A percentile compares a stretch with the other conserved stretches of the same genome.
These are phyloP conservation scores for Helichrysum umbraculigerum DNA, from an alignment of 129 eudicot genomes.

Conservation along the genomic window DNA sequence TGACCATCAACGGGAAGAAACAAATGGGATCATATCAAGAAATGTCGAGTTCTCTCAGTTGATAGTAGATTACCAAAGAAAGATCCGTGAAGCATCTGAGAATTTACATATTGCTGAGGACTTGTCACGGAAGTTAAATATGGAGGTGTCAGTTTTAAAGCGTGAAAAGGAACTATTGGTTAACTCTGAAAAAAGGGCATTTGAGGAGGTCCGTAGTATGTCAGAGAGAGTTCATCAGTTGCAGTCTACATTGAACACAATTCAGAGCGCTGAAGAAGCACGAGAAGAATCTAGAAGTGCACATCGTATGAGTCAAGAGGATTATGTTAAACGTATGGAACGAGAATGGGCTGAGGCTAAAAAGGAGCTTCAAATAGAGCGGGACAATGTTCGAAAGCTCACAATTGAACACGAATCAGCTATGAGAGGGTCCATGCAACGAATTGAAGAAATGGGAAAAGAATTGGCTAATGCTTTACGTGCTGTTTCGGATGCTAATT, in stretches of 20 bases:
- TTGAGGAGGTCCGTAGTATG: constrained; percentile 78
- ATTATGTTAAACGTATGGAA: constrained; percentile 65
- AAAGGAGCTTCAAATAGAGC: constrained; percentile 84
- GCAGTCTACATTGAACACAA: constrained; percentile 83
- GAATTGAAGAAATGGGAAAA: constrained; percentile 72
- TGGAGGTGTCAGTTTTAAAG: constrained; percentile 85
- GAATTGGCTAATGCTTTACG: constrained; percentile 64
- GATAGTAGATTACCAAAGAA: constrained; percentile 75
- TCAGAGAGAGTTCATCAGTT: constrained; percentile 78
- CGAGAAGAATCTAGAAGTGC: constrained; percentile 85
- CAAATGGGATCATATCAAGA: constrained; percentile 58
- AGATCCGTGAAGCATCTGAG: constrained; percentile 82
- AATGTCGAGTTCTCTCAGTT: constrained; percentile 86
- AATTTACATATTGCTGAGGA: constrained; percentile 64
- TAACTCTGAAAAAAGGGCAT: constrained; percentile 85
- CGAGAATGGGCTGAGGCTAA: constrained; percentile 98
- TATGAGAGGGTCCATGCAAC: constrained; percentile 62
- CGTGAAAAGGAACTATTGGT: constrained; percentile 69
- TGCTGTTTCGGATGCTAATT: constrained; percentile 72
- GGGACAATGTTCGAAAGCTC: constrained; percentile 60
- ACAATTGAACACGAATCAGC: constrained; percentile 63
- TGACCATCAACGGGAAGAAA: constrained; percentile 78
- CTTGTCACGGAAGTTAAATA: constrained; percentile 69
- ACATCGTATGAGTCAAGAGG: constrained; percentile 71
- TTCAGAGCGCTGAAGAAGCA: constrained; percentile 79